These are phyloP conservation scores for Ligustrum vulgare DNA, from an alignment of 257 asterid genomes.

Conservation along the genomic window DNA sequence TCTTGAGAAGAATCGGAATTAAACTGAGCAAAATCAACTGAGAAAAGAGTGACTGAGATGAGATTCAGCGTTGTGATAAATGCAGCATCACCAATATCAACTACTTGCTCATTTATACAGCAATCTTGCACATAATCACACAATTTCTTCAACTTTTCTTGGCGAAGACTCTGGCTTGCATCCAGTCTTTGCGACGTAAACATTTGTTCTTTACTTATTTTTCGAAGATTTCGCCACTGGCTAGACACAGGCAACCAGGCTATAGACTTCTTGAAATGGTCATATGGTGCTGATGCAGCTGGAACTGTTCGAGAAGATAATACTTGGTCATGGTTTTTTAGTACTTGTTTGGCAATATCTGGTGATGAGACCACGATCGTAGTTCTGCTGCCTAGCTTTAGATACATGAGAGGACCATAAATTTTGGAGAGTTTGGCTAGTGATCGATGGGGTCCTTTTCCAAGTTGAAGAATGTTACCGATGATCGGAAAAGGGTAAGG, in stretches of 20 bases:
- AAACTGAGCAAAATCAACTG: not conserved
- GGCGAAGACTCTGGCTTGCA: slow-evolving; percentile 12
- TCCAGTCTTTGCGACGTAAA: not conserved
- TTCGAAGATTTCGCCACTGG: slow-evolving; percentile 7
- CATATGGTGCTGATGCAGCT: not conserved
- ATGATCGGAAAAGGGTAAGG: slow-evolving; percentile 16
- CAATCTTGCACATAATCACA: not conserved
- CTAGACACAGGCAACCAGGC: not conserved
- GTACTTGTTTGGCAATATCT: not conserved
- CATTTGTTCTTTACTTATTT: slow-evolving; percentile 1
- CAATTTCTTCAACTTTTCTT: slow-evolving; percentile 6
- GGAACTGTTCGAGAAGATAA: slow-evolving; percentile 10
- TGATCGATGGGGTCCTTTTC: slow-evolving; percentile 7
- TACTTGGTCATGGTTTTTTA: not conserved
- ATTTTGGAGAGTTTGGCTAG: slow-evolving; percentile 13
- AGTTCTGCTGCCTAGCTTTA: not conserved
- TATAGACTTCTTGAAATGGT: not conserved
- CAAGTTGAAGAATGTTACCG: slow-evolving; percentile 18
- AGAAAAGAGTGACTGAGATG: not conserved
- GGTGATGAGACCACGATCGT: slow-evolving; percentile 16
- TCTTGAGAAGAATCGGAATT: not conserved
- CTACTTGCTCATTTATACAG: not conserved
- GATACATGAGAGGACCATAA: slow-evolving; percentile 19
- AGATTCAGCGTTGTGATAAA: not conserved
- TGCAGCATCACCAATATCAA: not conserved